Conservation (phyloP, 2,329 filamentous ascomycete genomes). For the Coleophoma crateriformis region DNA sequence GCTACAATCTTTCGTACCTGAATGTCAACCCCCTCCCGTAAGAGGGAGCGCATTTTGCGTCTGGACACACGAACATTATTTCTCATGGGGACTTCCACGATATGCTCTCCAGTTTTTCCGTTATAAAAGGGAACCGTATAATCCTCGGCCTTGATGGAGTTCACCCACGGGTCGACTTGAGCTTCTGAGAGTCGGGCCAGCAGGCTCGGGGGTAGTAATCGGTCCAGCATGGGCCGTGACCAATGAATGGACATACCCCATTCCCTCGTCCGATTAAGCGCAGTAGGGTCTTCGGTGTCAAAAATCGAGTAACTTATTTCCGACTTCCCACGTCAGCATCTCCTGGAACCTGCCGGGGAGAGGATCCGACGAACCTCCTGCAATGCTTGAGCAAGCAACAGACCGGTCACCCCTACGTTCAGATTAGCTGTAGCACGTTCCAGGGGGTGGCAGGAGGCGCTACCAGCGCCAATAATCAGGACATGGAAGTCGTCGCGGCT, state of each 20-base stretch:
- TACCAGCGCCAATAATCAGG: neutral
- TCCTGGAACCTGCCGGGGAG: neutral
- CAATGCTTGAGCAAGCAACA: slow-evolving; percentile 32
- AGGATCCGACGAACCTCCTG: slow-evolving; percentile 24
- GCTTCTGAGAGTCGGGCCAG: neutral
- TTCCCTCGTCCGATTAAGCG: neutral
- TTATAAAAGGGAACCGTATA: neutral
- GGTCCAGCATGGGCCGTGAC: neutral
- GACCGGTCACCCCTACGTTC: slow-evolving; percentile 22
- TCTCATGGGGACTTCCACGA: neutral
- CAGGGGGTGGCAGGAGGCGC: neutral
- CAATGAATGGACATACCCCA: slow-evolving; percentile 7
- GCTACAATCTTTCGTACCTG: too few species aligned
- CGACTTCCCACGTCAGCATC: neutral
- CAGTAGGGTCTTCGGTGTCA: neutral
- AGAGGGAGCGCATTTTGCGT: neutral
- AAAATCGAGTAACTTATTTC: slow-evolving; percentile 1
- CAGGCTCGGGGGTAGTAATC: neutral
- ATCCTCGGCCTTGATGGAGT: neutral
- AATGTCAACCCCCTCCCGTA: neutral
- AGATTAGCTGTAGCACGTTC: neutral
- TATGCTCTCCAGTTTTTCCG: neutral
- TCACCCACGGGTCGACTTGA: neutral
- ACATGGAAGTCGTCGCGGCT: neutral
- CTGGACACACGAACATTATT: neutral